Conservation (phyloP, 2,329 filamentous ascomycete species). For the Mycogone perniciosa region DNA sequence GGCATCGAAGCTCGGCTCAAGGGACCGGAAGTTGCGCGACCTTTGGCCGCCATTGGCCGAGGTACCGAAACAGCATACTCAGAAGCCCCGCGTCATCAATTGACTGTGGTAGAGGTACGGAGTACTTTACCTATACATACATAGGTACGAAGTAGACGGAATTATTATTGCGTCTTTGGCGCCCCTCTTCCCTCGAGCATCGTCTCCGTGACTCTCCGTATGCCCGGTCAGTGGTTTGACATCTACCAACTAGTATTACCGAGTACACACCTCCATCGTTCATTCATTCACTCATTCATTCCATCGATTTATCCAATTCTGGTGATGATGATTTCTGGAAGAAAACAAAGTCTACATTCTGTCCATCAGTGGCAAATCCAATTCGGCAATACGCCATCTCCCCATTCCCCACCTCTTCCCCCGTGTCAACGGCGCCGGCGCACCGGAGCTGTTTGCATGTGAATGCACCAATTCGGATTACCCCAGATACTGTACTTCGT, state of each 20-base stretch:
- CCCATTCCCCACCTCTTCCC: constrained; percentile 4
- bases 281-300: too few species aligned
- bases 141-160: background rate
- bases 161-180: background rate
- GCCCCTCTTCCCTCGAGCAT: too few species aligned
- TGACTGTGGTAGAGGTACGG: background rate
- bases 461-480: background rate
- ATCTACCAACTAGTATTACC: too few species aligned
- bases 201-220: too few species aligned
- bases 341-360: background rate
- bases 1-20: constrained; percentile 15
- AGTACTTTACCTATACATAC: too few species aligned
- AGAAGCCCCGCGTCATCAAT: constrained; percentile 6
- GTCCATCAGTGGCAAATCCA: background rate
- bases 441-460: constrained; percentile 11
- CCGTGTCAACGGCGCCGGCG: constrained; percentile 1
- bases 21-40: constrained; percentile 3
- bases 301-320: too few species aligned
- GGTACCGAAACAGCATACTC: constrained; percentile 17
- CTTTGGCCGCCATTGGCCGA: constrained; percentile 39
- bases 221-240: too few species aligned
- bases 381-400: constrained; percentile 7
- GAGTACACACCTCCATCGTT: too few species aligned
- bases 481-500: too few species aligned
- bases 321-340: too few species aligned